Evolutionary conservation across 495 filamentous ascomycete genomes (phyloP).

Genomic region (Penicillium paradoxum): DNA sequence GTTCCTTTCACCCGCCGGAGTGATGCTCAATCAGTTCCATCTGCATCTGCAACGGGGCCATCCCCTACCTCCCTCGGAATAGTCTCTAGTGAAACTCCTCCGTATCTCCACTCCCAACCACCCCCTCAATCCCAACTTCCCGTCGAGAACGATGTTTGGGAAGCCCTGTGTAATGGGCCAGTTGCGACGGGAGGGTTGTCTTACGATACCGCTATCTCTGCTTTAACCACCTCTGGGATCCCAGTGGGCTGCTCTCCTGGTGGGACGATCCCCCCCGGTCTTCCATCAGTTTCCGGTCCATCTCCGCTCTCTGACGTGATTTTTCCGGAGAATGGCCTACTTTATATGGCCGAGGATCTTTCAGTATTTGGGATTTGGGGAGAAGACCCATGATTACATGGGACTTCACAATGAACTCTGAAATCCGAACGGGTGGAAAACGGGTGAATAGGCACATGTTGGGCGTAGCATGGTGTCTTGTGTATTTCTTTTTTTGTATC

Average conservation of each 20-base stretch:
- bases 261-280: conserved; percentile 28
- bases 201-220: conserved; percentile 45
- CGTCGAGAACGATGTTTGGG: conserved; percentile 27
- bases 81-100: conserved; percentile 8
- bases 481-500: background rate
- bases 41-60: conserved; percentile 6
- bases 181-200: conserved; percentile 23
- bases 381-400: conserved; percentile 11
- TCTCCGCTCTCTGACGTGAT: conserved; percentile 39
- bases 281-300: conserved; percentile 16
- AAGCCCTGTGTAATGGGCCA: conserved; percentile 28
- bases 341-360: conserved; percentile 41
- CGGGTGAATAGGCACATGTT: background rate
- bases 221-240: conserved; percentile 44
- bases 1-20: conserved; percentile 10
- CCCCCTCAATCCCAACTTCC: conserved; percentile 6
- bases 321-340: conserved; percentile 35
- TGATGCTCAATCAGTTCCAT: conserved; percentile 1
- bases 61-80: conserved; percentile 29
- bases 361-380: conserved; percentile 39
- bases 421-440: background rate
- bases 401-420: background rate
- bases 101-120: conserved; percentile 12
- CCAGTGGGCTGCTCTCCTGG: conserved; percentile 40
- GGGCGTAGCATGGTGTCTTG: background rate